Evolutionary conservation across 768 basidiomycete species (phyloP), one percentile per base, ranked within the genome.

Genomic region (Pisolithus marmoratus): DNA sequence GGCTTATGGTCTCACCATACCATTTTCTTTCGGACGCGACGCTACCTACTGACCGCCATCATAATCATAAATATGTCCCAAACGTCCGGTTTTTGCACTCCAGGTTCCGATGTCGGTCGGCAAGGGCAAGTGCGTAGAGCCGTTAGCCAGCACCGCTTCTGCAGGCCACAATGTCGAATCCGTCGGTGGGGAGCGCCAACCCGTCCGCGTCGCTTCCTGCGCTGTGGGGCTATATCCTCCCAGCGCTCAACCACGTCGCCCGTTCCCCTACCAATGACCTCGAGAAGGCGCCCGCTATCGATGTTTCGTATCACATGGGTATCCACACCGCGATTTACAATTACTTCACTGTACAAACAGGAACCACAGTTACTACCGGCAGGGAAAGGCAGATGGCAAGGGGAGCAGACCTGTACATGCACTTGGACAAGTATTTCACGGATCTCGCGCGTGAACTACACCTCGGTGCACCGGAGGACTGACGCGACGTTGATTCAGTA

Each of bases 281-380:
- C 47, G 67, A 72, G 56, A 87, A 84, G 63, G 81, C 84, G 6
- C 87, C 87, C 34, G 72, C 83, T 12, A 81, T 89, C 58, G 87
- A 87, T 57, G 76, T 85, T 51, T 76, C 71, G 24, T 85, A 86
- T 58, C 86, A 88, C 61, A 81, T 85, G 63, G 85, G 85, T 53
- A 83, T 89, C 38, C 85, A 89, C 66, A 86, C 87, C 19, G 84
- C 86, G n/a, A 82, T 82, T 51, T 89, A 90, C 74, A 87, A 88
- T 71, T 89, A 87, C 79, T 80, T 83, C 63, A 81, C 80, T 49
- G 64, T 78, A n/a, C 79, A 49, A 34, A 19, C 24, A 4, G 55
- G 53, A 44, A 22, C 54, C 40, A 55, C 61, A 20, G 45, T 61
- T 45, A 71, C 69, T 20, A 64, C 61, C 43, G 64, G 67, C 24